A percentile compares a stretch with the other conserved stretches of the same genome.
Evolutionary conservation across 208 protist species (phyloP).

Genomic region (Acanthamoeba healyi): DNA sequence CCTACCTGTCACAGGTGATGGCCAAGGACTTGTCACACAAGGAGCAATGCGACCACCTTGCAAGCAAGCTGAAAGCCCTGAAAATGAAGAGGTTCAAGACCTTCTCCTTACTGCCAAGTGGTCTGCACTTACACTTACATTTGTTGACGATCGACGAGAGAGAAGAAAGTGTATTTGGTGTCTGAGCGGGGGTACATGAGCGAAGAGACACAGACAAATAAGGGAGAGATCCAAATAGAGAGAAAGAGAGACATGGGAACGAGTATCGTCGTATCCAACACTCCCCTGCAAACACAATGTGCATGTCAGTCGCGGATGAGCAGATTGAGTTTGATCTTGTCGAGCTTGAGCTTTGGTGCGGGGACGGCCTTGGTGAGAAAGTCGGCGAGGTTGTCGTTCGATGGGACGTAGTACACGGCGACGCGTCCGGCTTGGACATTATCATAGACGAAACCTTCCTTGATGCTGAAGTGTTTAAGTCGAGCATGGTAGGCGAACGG

Average conservation of each 20-base stretch:
- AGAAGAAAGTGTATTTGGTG: no score
- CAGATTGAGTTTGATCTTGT: neutral
- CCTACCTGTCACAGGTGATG: neutral
- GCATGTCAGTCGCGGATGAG: neutral
- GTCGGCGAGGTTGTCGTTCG: neutral
- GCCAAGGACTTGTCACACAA: neutral
- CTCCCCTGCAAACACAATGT: neutral
- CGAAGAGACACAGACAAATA: neutral
- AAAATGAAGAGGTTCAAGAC: neutral
- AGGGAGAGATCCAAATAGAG: no score
- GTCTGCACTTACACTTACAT: neutral
- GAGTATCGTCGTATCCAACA: no score
- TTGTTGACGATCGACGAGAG: no score
- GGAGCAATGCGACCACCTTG: neutral
- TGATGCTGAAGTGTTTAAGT: conserved; percentile 4
- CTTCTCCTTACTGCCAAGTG: neutral
- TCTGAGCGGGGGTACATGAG: no score
- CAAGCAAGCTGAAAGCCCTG: neutral
- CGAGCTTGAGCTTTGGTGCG: neutral
- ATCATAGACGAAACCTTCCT: neutral
- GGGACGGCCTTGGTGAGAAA: conserved; percentile 63
- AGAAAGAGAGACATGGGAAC: neutral
- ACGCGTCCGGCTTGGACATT: neutral
- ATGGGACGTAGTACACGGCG: neutral
- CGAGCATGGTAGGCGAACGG: conserved; percentile 12